Evolutionary conservation across 2,329 filamentous ascomycete genomes (phyloP).

Genomic region (Pleomassaria siparia): DNA sequence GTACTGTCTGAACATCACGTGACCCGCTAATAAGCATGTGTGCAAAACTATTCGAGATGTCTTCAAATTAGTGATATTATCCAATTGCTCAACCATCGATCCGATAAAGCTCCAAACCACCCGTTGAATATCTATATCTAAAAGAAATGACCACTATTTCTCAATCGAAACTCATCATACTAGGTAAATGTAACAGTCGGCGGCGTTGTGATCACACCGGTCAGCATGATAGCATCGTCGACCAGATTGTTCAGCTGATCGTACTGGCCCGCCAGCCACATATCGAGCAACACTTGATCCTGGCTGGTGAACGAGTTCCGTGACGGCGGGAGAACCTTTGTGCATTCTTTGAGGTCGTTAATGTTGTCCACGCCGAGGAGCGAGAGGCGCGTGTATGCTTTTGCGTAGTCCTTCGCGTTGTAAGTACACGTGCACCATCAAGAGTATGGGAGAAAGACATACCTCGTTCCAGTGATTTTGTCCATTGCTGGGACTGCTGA

Average conservation of each 20-base stretch:
- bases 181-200: not conserved
- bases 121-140: too few relatives aligned
- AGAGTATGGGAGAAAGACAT: constrained; percentile 5
- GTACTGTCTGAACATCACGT: too few relatives aligned
- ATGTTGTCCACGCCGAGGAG: constrained; percentile 60
- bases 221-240: constrained; percentile 37
- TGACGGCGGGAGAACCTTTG: constrained; percentile 49
- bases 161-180: not conserved
- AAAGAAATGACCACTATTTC: too few relatives aligned
- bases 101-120: too few relatives aligned
- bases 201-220: constrained; percentile 20
- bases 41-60: too few relatives aligned
- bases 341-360: constrained; percentile 59
- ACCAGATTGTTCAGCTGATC: constrained; percentile 37
- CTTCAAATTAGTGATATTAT: too few relatives aligned
- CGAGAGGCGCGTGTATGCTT: constrained; percentile 57
- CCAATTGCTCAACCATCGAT: too few relatives aligned
- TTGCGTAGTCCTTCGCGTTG: constrained; percentile 48
- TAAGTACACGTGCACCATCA: not conserved
- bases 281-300: constrained; percentile 31
- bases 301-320: constrained; percentile 25
- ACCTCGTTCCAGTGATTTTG: constrained; percentile 41
- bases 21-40: too few relatives aligned
- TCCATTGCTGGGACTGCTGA: constrained; percentile 21
- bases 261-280: constrained; percentile 36